phyloP scores from a whole-genome alignment of 2,329 filamentous ascomycete genomes.

The Botrytis pseudocinerea region DNA sequence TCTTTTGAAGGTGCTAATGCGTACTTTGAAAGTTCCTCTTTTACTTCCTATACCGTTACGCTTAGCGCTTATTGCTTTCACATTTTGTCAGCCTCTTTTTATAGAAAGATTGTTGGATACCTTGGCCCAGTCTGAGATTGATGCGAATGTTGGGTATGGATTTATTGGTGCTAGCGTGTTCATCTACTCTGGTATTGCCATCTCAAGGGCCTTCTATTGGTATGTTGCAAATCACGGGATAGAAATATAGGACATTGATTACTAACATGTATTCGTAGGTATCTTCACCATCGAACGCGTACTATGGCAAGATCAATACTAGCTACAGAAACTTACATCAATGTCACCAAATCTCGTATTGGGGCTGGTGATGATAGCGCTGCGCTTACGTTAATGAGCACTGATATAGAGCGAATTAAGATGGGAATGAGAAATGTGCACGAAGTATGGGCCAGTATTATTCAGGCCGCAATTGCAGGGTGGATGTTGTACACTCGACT shows the following conservation, averaged over 20 bases:
- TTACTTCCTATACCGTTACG: conserved; percentile 27
- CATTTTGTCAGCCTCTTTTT: conserved; percentile 31
- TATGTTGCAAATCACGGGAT: not conserved
- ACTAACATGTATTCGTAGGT: conserved; percentile 5
- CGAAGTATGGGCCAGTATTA: not conserved
- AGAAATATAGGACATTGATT: not conserved
- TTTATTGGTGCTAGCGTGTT: conserved; percentile 30
- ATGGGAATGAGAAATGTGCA: conserved; percentile 1
- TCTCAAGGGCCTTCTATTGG: conserved; percentile 19
- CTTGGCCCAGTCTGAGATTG: conserved; percentile 28
- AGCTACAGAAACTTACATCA: conserved; percentile 52
- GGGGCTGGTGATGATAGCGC: conserved; percentile 24
- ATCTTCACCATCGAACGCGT: conserved; percentile 17
- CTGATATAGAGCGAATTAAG: conserved; percentile 31
- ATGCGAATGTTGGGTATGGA: conserved; percentile 28
- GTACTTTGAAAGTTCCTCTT: conserved; percentile 19
- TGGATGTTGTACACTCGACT: conserved; percentile 40
- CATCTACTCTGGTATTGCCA: conserved; percentile 29
- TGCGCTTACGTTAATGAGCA: conserved; percentile 36
- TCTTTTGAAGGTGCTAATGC: conserved; percentile 33
- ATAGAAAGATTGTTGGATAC: conserved; percentile 27
- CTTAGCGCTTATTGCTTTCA: conserved; percentile 29
- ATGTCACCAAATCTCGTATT: conserved; percentile 42
- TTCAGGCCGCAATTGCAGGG: conserved; percentile 42
- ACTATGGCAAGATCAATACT: conserved; percentile 42